These are phyloP conservation scores for Pythium periplocum DNA, from an alignment of 352 stramenopile species.

Conservation along the genomic window DNA sequence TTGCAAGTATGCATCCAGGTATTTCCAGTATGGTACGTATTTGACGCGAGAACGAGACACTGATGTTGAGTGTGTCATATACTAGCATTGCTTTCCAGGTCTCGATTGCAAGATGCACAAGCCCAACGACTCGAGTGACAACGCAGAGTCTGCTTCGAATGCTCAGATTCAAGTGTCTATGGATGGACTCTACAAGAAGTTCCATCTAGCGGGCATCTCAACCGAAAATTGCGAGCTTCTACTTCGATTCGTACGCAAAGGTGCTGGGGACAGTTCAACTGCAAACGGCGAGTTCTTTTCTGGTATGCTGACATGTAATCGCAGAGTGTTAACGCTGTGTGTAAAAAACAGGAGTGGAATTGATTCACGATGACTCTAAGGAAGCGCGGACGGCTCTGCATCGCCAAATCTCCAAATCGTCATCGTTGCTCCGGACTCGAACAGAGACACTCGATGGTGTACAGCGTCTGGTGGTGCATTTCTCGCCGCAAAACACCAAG, in stretches of 20 bases:
- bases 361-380: slow-evolving; percentile 60
- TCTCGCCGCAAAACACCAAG: slow-evolving; percentile 54
- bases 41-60: background rate
- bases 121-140: background rate
- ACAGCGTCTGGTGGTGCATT: slow-evolving; percentile 50
- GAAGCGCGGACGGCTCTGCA: slow-evolving; percentile 54
- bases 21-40: background rate
- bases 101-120: slow-evolving; percentile 60
- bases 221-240: slow-evolving; percentile 42
- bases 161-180: slow-evolving; percentile 43
- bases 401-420: slow-evolving; percentile 51
- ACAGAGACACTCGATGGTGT: slow-evolving; percentile 40
- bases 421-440: slow-evolving; percentile 56
- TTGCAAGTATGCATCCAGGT: slow-evolving; percentile 78
- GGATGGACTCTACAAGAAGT: slow-evolving; percentile 70
- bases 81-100: slow-evolving; percentile 57
- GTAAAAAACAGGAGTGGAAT: slow-evolving; percentile 30
- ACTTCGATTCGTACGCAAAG: slow-evolving; percentile 52
- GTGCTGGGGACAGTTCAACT: slow-evolving; percentile 27
- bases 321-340: background rate
- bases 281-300: slow-evolving; percentile 23
- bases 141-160: background rate
- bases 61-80: background rate
- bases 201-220: slow-evolving; percentile 41
- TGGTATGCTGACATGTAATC: background rate